Conservation (phyloP, 163 green algal species). For the Scenedesmus sp. region DNA sequence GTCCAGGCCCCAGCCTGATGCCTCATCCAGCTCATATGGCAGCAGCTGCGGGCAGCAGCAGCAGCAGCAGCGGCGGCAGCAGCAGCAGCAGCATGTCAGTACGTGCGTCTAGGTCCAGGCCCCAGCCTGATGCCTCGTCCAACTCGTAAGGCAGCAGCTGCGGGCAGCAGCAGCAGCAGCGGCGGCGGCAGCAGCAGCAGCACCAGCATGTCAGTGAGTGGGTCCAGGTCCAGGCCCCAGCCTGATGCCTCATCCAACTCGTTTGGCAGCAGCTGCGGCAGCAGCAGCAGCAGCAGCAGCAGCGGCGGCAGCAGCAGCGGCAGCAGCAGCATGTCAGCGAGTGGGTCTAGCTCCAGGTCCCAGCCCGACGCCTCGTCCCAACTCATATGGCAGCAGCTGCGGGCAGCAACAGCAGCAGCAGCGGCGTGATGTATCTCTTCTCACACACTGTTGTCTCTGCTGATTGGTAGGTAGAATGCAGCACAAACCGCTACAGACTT, state of each 20-base stretch:
- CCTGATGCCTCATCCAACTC: slow-evolving; percentile 72
- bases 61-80: slow-evolving; percentile 52
- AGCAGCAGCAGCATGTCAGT: slow-evolving; percentile 51
- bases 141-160: slow-evolving; percentile 88
- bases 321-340: slow-evolving; percentile 27
- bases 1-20: slow-evolving; percentile 79
- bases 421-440: neutral
- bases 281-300: too few relatives aligned
- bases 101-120: slow-evolving; percentile 69
- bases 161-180: slow-evolving; percentile 56
- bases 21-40: slow-evolving; percentile 70
- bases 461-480: neutral
- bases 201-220: slow-evolving; percentile 55
- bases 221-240: slow-evolving; percentile 82
- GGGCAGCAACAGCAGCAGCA: slow-evolving; percentile 52
- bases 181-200: too few relatives aligned
- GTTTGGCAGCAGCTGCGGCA: neutral
- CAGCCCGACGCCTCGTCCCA: slow-evolving; percentile 80
- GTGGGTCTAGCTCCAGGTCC: slow-evolving; percentile 73
- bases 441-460: too few relatives aligned
- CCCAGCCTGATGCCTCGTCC: slow-evolving; percentile 85
- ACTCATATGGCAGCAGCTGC: slow-evolving; percentile 32
- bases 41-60: neutral
- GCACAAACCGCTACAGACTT: too few relatives aligned
- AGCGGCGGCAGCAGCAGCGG: slow-evolving; percentile 52